Evolutionary conservation across 2,329 filamentous ascomycete species (phyloP).

Genomic region (Beauveria scarabaeidicola): DNA sequence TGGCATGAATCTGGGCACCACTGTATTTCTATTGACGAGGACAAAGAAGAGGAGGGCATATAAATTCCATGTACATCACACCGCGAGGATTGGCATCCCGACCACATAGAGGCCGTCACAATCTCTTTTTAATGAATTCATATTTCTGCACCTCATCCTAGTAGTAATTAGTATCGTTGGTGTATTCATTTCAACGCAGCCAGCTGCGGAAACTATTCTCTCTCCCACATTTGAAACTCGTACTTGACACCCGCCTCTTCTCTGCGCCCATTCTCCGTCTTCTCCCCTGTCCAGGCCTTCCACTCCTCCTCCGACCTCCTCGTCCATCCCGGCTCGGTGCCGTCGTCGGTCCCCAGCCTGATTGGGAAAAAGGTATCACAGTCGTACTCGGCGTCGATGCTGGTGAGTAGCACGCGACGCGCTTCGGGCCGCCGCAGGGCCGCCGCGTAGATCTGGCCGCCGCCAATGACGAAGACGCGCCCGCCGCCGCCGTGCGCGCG

Average conservation of each 20-base stretch:
- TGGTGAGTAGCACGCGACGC: conserved; percentile 60
- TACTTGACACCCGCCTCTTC: conserved; percentile 58
- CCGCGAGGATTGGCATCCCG: neutral
- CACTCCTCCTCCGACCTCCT: conserved; percentile 44
- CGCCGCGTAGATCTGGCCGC: conserved; percentile 72
- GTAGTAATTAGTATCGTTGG: neutral
- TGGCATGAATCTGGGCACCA: conserved; percentile 12
- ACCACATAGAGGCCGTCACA: neutral
- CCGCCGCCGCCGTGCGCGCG: conserved; percentile 34
- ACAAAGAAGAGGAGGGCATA: neutral
- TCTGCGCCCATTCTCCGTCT: conserved; percentile 45
- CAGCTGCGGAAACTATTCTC: conserved; percentile 19
- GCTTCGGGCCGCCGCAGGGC: conserved; percentile 53
- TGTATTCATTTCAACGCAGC: neutral
- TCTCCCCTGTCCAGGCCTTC: conserved; percentile 58
- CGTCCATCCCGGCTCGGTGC: conserved; percentile 41
- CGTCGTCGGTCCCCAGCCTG: conserved; percentile 31
- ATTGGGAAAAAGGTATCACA: conserved; percentile 70
- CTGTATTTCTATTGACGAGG: conserved; percentile 5
- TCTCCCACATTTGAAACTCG: conserved; percentile 69
- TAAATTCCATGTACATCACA: conserved; percentile 6
- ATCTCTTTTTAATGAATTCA: conserved; percentile 6
- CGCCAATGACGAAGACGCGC: conserved; percentile 80
- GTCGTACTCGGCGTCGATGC: conserved; percentile 59
- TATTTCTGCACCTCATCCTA: conserved; percentile 4